Evolutionary conservation across 2,329 filamentous ascomycete genomes (phyloP).

Genomic region (Colletotrichum sp.): DNA sequence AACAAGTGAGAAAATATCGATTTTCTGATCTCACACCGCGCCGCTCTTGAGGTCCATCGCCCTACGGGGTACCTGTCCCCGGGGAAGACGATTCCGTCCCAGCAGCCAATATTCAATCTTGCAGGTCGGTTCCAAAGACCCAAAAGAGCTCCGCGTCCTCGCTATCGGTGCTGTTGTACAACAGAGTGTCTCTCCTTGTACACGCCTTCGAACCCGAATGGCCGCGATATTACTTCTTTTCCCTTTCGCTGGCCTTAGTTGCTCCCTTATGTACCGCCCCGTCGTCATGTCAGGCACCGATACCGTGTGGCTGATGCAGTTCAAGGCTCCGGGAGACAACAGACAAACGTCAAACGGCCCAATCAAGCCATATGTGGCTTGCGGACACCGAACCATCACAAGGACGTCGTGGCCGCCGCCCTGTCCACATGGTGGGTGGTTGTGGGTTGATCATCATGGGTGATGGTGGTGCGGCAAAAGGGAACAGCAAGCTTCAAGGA

Average conservation of each 20-base stretch:
- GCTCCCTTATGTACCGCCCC: not conserved
- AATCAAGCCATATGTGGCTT: slow-evolving; percentile 14
- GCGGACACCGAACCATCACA: not conserved
- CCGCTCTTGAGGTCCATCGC: not conserved
- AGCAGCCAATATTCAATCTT: not conserved
- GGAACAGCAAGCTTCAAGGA: not conserved
- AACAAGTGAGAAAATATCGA: not conserved
- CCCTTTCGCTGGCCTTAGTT: not conserved
- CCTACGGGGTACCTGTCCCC: not conserved
- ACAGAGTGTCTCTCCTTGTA: not conserved
- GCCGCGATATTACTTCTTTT: not conserved
- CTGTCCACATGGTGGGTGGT: not conserved
- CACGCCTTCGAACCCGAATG: not conserved
- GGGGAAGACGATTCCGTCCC: not conserved
- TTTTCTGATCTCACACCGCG: not conserved
- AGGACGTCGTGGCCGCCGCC: not conserved
- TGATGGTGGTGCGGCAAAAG: slow-evolving; percentile 7
- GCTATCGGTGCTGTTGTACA: not conserved
- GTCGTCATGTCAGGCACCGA: slow-evolving; percentile 17
- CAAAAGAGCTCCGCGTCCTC: not conserved
- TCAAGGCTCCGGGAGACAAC: slow-evolving; percentile 3
- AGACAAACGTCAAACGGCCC: not conserved
- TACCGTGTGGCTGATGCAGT: not conserved
- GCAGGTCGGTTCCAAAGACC: not conserved
- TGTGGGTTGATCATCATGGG: not conserved